These are phyloP conservation scores for Odonthalia washingtoniensis DNA, from an alignment of 31 red algal species.

Conservation along the genomic window DNA sequence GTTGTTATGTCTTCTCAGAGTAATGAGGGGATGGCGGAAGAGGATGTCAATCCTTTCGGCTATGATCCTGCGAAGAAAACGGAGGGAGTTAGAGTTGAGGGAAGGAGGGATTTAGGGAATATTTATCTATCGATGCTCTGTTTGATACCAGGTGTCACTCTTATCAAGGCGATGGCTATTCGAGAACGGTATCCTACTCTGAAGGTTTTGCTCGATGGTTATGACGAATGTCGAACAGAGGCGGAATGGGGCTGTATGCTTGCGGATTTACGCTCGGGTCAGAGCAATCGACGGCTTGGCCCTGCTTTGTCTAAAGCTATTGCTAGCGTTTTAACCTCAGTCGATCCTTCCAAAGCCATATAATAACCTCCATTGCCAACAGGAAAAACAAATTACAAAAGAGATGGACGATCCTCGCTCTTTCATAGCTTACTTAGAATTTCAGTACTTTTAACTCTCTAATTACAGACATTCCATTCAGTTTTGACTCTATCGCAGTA, in stretches of 20 bases:
- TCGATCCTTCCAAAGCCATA: conserved; percentile 8
- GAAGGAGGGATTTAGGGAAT: conserved; percentile 24
- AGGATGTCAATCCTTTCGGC: background rate
- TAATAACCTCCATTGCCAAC: background rate
- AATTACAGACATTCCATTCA: no score
- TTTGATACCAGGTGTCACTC: conserved; percentile 48
- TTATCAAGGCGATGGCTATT: conserved; percentile 47
- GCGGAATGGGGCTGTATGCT: conserved; percentile 6
- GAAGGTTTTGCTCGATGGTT: conserved; percentile 37
- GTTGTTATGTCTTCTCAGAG: background rate
- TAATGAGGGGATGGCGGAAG: background rate
- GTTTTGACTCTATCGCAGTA: no score
- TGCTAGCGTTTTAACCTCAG: conserved; percentile 38
- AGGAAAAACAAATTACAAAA: no score
- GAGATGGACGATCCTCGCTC: no score
- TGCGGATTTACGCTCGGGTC: conserved; percentile 21
- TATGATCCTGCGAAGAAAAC: background rate
- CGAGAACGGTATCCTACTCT: conserved; percentile 59
- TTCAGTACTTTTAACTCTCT: no score
- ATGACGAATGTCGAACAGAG: conserved; percentile 12
- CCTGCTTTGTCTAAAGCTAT: conserved; percentile 34
- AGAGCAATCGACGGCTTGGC: conserved; percentile 42
- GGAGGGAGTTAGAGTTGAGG: background rate
- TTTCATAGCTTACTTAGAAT: no score
- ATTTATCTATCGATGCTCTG: conserved; percentile 59